Conservation (phyloP, 2,329 filamentous ascomycete genomes). For the Botryotinia narcissicola region DNA sequence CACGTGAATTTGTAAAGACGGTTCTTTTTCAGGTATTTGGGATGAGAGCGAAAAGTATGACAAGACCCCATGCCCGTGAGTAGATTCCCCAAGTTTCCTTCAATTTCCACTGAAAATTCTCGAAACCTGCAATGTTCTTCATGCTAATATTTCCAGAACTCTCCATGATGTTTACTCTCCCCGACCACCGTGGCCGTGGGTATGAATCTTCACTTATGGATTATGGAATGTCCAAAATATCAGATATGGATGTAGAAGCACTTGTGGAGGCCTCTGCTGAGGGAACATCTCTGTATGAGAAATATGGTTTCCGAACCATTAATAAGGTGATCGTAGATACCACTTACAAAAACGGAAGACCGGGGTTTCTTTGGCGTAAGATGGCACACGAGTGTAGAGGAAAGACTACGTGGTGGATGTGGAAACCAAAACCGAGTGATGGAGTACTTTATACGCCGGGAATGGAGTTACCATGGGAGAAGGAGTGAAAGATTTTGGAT, state of each 20-base stretch:
- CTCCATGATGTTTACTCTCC: neutral
- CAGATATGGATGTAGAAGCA: neutral
- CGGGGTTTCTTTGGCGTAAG: neutral
- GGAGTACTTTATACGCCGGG: neutral
- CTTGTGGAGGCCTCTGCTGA: neutral
- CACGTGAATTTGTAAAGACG: neutral
- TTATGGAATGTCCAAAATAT: neutral
- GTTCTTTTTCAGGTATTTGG: neutral
- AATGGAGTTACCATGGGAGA: neutral
- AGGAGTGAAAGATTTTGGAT: neutral
- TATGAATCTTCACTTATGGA: conserved; percentile 1
- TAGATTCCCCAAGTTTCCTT: neutral
- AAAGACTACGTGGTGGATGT: conserved; percentile 10
- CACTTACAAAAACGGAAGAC: neutral
- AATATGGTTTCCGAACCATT: conserved; percentile 8
- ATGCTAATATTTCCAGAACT: neutral
- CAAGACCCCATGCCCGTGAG: conserved; percentile 6
- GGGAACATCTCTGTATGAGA: conserved; percentile 1
- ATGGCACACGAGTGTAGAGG: neutral
- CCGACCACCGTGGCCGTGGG: neutral
- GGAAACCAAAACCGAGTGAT: neutral
- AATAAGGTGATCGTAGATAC: neutral
- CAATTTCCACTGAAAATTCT: accelerated
- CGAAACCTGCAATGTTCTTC: accelerated
- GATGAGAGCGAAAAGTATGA: neutral